phyloP scores from a whole-genome alignment of 1,284 basidiomycete genomes.

The Moniliophthora roreri region DNA sequence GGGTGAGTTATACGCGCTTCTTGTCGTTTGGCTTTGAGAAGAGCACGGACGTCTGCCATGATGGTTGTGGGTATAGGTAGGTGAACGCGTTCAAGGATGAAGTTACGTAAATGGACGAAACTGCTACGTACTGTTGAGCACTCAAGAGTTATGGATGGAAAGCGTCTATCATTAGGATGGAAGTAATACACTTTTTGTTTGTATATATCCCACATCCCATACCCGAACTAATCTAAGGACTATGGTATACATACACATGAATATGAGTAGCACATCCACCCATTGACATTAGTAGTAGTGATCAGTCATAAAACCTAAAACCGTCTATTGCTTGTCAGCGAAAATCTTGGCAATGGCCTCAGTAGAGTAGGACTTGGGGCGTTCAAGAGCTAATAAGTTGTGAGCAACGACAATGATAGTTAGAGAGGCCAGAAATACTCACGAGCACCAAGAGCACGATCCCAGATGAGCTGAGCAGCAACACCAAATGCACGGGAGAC shows the following conservation, averaged over 20 bases:
- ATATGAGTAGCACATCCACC: background rate
- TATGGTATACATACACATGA: background rate
- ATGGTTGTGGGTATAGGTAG: too few relatives aligned
- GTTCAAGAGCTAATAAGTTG: constrained; percentile 64
- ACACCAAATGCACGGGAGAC: constrained; percentile 94
- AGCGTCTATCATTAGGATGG: too few relatives aligned
- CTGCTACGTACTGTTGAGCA: too few relatives aligned
- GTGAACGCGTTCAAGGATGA: too few relatives aligned
- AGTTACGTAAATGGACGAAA: too few relatives aligned
- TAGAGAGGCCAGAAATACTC: constrained; percentile 30
- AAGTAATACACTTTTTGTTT: too few relatives aligned
- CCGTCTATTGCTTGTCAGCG: constrained; percentile 41
- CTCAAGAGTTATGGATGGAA: too few relatives aligned
- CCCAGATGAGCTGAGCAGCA: constrained; percentile 89
- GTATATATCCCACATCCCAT: too few relatives aligned
- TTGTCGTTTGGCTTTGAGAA: constrained; percentile 76
- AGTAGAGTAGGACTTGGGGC: constrained; percentile 86
- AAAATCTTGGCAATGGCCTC: constrained; percentile 77
- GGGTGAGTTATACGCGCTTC: constrained; percentile 71
- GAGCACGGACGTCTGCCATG: constrained; percentile 73
- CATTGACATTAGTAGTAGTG: background rate
- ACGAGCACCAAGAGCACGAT: constrained; percentile 93
- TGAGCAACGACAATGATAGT: background rate
- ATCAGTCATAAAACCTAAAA: background rate
- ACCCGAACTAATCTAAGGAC: too few relatives aligned